Evolutionary conservation across 2,329 filamentous ascomycete species (phyloP).

Genomic region (Coniochaeta prunicola): DNA sequence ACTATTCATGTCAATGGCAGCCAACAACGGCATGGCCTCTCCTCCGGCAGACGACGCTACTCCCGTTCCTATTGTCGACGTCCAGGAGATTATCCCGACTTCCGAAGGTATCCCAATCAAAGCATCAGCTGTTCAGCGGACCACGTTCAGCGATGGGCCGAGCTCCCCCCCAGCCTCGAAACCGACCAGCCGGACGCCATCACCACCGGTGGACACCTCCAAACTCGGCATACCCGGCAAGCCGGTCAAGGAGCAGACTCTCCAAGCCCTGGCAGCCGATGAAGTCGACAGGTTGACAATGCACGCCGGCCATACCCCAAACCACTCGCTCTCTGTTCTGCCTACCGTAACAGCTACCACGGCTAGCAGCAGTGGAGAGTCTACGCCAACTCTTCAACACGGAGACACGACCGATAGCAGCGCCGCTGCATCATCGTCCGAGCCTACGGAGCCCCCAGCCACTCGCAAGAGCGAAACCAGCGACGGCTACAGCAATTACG

Average conservation of each 20-base stretch:
- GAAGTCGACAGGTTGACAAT: constrained; percentile 48
- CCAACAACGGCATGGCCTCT: constrained; percentile 1
- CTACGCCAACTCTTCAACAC: constrained; percentile 25
- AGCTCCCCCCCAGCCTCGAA: constrained; percentile 17
- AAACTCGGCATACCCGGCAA: constrained; percentile 16
- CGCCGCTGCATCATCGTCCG: neutral
- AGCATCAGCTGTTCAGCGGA: constrained; percentile 41
- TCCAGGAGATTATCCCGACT: constrained; percentile 49
- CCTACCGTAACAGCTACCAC: constrained; percentile 33
- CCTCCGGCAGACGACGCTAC: constrained; percentile 18
- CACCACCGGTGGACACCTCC: constrained; percentile 20
- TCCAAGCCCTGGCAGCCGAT: constrained; percentile 37
- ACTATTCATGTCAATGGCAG: constrained; percentile 8
- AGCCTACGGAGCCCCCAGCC: neutral
- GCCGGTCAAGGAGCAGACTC: constrained; percentile 31
- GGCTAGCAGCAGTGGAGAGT: constrained; percentile 30
- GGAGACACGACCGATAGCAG: constrained; percentile 10
- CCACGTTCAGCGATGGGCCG: constrained; percentile 39
- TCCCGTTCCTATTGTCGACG: constrained; percentile 44
- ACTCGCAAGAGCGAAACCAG: neutral
- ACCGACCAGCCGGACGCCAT: constrained; percentile 18
- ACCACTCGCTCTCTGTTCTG: constrained; percentile 47
- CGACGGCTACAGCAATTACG: constrained; percentile 8
- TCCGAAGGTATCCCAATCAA: constrained; percentile 54
- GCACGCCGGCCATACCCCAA: constrained; percentile 58